Evolutionary conservation across 2,329 filamentous ascomycete species (phyloP).

Genomic region (Aspergillus japonicus): DNA sequence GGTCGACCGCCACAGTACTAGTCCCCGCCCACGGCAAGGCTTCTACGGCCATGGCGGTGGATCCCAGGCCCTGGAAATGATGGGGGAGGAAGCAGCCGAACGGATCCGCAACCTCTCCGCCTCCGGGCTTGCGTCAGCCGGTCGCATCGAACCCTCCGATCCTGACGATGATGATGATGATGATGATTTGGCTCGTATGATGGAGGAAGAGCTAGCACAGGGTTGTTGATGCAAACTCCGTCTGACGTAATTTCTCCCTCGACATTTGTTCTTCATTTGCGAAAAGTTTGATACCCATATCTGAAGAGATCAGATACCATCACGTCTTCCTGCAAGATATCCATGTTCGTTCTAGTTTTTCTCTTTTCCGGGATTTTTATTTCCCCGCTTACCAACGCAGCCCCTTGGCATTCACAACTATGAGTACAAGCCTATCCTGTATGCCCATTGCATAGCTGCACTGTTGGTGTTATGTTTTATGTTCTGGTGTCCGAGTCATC

Average conservation of each 20-base stretch:
- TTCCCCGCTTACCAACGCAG: neutral
- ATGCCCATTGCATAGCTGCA: constrained; percentile 8
- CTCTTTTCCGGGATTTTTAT: neutral
- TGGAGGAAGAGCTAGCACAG: constrained; percentile 28
- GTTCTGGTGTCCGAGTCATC: neutral
- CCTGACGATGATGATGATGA: constrained; percentile 12
- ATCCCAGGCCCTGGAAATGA: constrained; percentile 2
- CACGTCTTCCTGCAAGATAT: neutral
- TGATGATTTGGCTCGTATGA: constrained; percentile 26
- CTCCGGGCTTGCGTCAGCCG: neutral
- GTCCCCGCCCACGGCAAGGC: neutral
- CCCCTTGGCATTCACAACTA: too few relatives aligned
- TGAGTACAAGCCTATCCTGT: neutral
- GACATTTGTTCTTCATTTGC: neutral
- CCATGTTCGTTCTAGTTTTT: neutral
- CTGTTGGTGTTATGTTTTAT: neutral
- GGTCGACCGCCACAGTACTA: neutral
- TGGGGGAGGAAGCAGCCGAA: neutral
- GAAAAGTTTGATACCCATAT: neutral
- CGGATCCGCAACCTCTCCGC: neutral
- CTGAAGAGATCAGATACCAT: neutral
- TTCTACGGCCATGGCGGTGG: neutral
- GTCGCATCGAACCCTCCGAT: neutral
- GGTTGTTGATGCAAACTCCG: constrained; percentile 7
- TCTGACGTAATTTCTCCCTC: neutral